These are phyloP conservation scores for Talaromyces liani DNA, from an alignment of 495 filamentous ascomycete genomes.

Conservation along the genomic window DNA sequence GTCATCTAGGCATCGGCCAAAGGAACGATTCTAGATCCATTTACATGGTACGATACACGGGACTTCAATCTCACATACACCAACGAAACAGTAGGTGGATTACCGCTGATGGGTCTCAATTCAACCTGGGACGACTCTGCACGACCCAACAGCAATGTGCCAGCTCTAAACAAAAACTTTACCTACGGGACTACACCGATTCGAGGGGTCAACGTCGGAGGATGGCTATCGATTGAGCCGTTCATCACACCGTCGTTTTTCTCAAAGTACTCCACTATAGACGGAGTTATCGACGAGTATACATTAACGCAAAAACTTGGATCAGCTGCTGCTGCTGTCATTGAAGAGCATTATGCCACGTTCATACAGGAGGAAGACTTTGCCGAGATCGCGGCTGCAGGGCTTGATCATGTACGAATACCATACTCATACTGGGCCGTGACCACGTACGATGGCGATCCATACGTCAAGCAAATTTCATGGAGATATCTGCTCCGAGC, in stretches of 20 bases:
- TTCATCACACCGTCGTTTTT: constrained; percentile 95
- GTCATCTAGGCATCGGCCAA: constrained; percentile 41
- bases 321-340: constrained; percentile 43
- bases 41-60: constrained; percentile 83
- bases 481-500: constrained; percentile 93
- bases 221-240: constrained; percentile 91
- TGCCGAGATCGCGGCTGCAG: constrained; percentile 73
- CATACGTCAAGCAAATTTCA: constrained; percentile 76
- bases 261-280: constrained; percentile 47
- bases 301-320: constrained; percentile 69
- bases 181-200: constrained; percentile 75
- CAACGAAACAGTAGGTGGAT: constrained; percentile 69
- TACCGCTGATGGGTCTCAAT: constrained; percentile 85
- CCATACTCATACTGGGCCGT: constrained; percentile 96
- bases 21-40: constrained; percentile 81
- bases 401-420: constrained; percentile 93
- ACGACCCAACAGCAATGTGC: constrained; percentile 69
- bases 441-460: constrained; percentile 74
- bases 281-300: constrained; percentile 80
- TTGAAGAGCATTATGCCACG: constrained; percentile 86
- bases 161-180: constrained; percentile 59
- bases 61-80: constrained; percentile 97
- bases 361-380: constrained; percentile 84
- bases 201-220: constrained; percentile 86
- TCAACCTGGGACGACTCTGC: constrained; percentile 80